Base-by-base conservation (phyloP, 2,329 filamentous ascomycete genomes). In the Lecanosticta acicola region DNA sequence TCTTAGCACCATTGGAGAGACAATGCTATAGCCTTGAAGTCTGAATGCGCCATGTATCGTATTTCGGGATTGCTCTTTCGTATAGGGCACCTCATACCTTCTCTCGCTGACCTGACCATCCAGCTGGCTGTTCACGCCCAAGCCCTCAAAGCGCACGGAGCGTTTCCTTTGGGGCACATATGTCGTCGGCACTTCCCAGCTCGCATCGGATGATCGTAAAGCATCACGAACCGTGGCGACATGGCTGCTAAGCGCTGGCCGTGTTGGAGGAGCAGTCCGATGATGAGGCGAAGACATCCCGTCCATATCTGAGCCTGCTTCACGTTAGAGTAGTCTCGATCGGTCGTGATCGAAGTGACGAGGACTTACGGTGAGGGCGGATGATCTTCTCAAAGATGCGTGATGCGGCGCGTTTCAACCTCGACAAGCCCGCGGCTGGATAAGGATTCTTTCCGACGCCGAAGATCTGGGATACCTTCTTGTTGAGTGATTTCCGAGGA, bases 131-230 rank as follows among this genome's bases (percentile, higher is more conserved):
- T 46, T 48, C 40, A 16, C 34, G 11, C 24, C 24, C 34, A 26
- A 37, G 16, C 48, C 53, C 16, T 54, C 40, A 29, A 60, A 61
- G 9, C 55, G 56, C 2, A 61, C 59, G 20, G 59, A 61, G 14
- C 56, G 54, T 34, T 53, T 56, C 21, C 57, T 47, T 37, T 54
- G 53, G 3, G 55, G 51, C 3, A 26, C 14, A 10, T 41, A 17
- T 13, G 24, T 7, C 2, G 17, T 18, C 8, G 24, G 39, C 13
- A 21, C 39, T 10, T 51, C 46, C 10, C 49, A 24, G 20, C 45
- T 38, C 10, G 56, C 55, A 3, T 45, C 46, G 11, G 35, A 44
- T 9, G 29, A n/a, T 16, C 32, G 14, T 16, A 29, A 34, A 19
- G 32, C 32, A 24, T 32, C 9, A 18, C 29, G 34, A 26, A 21